Evolutionary conservation across 192 early-diverging fungal species (phyloP), one percentile per base, ranked within the genome.

Genomic region (Rhizoclosmatium globosum): DNA sequence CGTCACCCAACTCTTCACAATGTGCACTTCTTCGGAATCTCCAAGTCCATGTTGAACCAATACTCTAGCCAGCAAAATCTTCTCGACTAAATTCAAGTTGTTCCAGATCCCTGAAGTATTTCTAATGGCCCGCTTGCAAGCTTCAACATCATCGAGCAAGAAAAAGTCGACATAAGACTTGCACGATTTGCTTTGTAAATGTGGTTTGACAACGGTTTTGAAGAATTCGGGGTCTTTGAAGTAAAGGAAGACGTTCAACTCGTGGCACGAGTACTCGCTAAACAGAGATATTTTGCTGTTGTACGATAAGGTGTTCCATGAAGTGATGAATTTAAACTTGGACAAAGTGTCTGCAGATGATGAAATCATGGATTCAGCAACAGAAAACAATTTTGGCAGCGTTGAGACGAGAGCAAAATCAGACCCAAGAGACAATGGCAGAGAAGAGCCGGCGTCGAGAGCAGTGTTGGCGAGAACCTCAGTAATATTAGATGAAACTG

Each of bases 171-270:
- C 48, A 15, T 50, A 44, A 2, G 74, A 67, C 9, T 44, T 4
- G 15, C 41, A 62, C 3, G 74, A 66, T 62, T 76, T 76, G 47
- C 45, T 66, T 47, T 2, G 4, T 38, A 76, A 17, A 47, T 76
- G 74, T 23, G 74, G 74, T 42, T 64, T 67, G 45, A 67, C 74
- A 15, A 76, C 45, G 11, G 15, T 56, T 38, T 11, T 47, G 42
- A 76, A 76, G 48, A 76, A 76, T 4, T 11, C 15, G 17, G 64
- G 64, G 47, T 76, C 74, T 56, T 76, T 65, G 74, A 76, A 76
- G 21, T 56, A 56, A 4, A 76, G 47, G 47, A 76, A 76, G 7
- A 64, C 15, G 41, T 76, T 76, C 74, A 76, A 41, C 64, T 76
- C 74, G 46, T 76, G 74, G 47, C 74, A 76, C 13, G 74, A 76